These are phyloP conservation scores for Inonotus hispidus DNA, from an alignment of 1,284 basidiomycete species.

Conservation along the genomic window DNA sequence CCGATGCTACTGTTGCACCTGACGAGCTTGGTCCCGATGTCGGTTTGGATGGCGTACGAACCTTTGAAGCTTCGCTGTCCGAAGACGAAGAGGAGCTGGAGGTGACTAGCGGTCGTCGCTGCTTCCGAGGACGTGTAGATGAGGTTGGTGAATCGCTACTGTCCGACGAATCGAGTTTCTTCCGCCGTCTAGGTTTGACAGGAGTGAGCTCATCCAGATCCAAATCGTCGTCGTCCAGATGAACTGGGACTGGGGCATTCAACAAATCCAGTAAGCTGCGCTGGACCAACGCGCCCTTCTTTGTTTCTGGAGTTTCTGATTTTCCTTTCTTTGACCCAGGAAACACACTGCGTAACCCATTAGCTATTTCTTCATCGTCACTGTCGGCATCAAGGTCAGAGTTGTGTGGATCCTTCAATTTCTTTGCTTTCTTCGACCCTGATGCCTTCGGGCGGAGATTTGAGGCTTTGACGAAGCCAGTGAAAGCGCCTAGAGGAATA, in stretches of 20 bases:
- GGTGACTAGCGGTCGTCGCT: not conserved
- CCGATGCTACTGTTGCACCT: not conserved
- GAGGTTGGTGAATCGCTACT: not conserved
- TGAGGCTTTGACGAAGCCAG: constrained; percentile 58
- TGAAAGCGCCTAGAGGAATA: constrained; percentile 57
- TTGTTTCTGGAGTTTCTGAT: constrained; percentile 33
- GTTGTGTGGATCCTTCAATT: constrained; percentile 25
- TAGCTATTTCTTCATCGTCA: constrained; percentile 56
- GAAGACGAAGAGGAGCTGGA: not conserved
- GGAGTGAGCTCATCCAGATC: constrained; percentile 36
- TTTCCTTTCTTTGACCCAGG: constrained; percentile 16
- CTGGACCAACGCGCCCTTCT: constrained; percentile 24
- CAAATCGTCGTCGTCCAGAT: constrained; percentile 46
- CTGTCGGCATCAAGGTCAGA: constrained; percentile 53
- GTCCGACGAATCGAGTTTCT: not conserved
- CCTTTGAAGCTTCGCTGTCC: not conserved
- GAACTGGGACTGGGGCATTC: constrained; percentile 23
- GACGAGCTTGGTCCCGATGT: not conserved
- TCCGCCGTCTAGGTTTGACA: not conserved
- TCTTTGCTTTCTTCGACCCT: constrained; percentile 34
- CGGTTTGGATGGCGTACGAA: not conserved
- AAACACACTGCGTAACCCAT: constrained; percentile 39
- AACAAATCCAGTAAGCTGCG: constrained; percentile 3
- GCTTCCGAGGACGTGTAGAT: not conserved
- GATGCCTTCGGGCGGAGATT: constrained; percentile 45